Percentiles rank a stretch among this genome's conserved stretches.
Conservation (phyloP, 78 protist genomes). For the Pirum gemmata region DNA sequence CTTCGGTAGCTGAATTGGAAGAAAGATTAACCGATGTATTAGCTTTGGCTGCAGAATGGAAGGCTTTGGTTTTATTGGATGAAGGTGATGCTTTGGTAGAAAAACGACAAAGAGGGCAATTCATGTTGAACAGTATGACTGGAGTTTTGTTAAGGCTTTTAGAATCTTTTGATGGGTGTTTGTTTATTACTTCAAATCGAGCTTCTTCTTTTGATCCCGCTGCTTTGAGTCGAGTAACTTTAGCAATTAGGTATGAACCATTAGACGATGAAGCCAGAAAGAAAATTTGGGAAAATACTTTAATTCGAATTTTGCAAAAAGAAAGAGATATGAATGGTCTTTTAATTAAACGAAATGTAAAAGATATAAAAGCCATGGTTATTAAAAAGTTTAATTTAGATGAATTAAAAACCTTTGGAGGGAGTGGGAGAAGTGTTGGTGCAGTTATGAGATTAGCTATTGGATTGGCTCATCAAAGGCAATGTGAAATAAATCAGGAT, state of each 20-base stretch:
- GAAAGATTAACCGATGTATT: conserved; percentile 35
- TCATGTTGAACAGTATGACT: conserved; percentile 40
- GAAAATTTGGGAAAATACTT: conserved; percentile 17
- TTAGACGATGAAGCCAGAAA: neutral
- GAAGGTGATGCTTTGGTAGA: conserved; percentile 56
- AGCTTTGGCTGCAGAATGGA: conserved; percentile 47
- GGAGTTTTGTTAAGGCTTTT: conserved; percentile 50
- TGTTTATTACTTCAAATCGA: conserved; percentile 58
- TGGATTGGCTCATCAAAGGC: neutral
- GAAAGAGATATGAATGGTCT: neutral
- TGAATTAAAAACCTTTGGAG: conserved; percentile 6
- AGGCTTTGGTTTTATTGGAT: conserved; percentile 53
- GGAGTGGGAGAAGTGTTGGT: conserved; percentile 7
- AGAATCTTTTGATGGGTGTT: conserved; percentile 41
- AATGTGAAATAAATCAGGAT: conserved; percentile 2
- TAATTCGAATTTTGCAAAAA: neutral
- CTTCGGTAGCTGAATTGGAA: conserved; percentile 42
- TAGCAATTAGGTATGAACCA: conserved; percentile 52
- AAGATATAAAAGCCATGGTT: neutral
- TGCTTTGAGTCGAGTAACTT: conserved; percentile 48
- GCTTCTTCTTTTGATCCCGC: conserved; percentile 51
- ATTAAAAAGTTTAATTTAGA: neutral
- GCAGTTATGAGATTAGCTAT: conserved; percentile 10
- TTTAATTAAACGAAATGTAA: neutral
- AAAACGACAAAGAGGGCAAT: conserved; percentile 35